A percentile compares a stretch with the other conserved stretches of the same genome.
Evolutionary conservation across 2,329 filamentous ascomycete genomes (phyloP).

Genomic region (Aspergillus sclerotialis): DNA sequence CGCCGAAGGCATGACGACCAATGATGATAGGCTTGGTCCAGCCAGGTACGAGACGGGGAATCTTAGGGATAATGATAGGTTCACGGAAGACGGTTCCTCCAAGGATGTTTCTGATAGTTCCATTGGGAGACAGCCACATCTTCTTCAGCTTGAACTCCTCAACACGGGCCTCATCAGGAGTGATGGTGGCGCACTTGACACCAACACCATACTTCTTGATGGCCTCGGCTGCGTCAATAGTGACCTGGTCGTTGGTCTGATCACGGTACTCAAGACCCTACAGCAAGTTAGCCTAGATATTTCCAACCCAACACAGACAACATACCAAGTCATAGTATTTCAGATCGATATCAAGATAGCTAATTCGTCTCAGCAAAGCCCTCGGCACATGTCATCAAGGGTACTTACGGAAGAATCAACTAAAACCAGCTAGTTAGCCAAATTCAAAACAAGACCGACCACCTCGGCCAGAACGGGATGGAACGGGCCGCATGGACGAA

Average conservation of each 20-base stretch:
- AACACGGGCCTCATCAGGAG: slow-evolving; percentile 90
- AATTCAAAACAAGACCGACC: background rate
- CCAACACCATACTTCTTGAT: slow-evolving; percentile 99
- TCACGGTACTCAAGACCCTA: slow-evolving; percentile 86
- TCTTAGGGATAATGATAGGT: slow-evolving; percentile 90
- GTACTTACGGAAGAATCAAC: slow-evolving; percentile 72
- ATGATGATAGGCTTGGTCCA: slow-evolving; percentile 99
- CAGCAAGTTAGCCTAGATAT: slow-evolving; percentile 7
- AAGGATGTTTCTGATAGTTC: slow-evolving; percentile 65
- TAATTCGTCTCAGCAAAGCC: slow-evolving; percentile 20
- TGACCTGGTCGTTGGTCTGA: slow-evolving; percentile 93
- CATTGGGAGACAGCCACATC: slow-evolving; percentile 99
- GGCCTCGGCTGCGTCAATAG: slow-evolving; percentile 86
- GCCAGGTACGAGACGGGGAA: slow-evolving; percentile 87
- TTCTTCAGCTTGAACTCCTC: slow-evolving; percentile 99
- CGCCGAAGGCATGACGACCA: slow-evolving; percentile 94
- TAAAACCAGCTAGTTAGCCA: slow-evolving; percentile 18
- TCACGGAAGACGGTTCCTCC: slow-evolving; percentile 98
- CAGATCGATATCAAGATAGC: slow-evolving; percentile 90
- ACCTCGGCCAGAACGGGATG: slow-evolving; percentile 1
- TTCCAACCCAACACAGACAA: background rate
- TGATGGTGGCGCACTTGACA: slow-evolving; percentile 99
- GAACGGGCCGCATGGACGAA: slow-evolving; percentile 5
- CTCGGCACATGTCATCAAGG: slow-evolving; percentile 2
- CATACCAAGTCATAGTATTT: slow-evolving; percentile 86